Evolutionary conservation across 768 basidiomycete genomes (phyloP).

Genomic region (Lepiota brunneoincarnata): DNA sequence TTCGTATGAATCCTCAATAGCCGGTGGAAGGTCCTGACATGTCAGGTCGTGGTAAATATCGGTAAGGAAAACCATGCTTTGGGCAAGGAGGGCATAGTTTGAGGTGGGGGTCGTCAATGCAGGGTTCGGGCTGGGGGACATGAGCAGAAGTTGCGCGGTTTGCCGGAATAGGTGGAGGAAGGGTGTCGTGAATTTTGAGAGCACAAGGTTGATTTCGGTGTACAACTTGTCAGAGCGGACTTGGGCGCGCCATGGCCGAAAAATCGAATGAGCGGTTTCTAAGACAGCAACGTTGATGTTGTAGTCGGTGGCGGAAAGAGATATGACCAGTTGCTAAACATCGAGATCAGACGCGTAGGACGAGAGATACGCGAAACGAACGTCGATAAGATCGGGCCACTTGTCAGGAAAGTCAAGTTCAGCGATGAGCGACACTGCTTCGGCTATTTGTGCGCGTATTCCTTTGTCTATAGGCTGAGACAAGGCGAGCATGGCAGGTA

Average conservation of each 20-base stretch:
- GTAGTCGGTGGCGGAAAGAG: slow-evolving; percentile 79
- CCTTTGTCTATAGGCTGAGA: slow-evolving; percentile 70
- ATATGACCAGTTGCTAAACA: slow-evolving; percentile 80
- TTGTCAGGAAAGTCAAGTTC: slow-evolving; percentile 85
- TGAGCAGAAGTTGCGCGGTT: slow-evolving; percentile 53
- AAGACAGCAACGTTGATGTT: slow-evolving; percentile 87
- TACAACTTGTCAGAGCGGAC: slow-evolving; percentile 86
- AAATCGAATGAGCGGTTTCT: slow-evolving; percentile 95
- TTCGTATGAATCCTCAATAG: slow-evolving; percentile 83
- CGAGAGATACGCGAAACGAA: slow-evolving; percentile 38
- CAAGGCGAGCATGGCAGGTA: slow-evolving; percentile 89
- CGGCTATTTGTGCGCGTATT: slow-evolving; percentile 84
- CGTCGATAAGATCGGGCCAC: slow-evolving; percentile 90
- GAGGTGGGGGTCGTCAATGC: slow-evolving; percentile 30
- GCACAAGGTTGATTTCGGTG: slow-evolving; percentile 88
- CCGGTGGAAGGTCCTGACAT: slow-evolving; percentile 92
- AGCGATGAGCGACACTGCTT: slow-evolving; percentile 90
- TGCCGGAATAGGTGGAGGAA: slow-evolving; percentile 83
- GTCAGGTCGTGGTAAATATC: slow-evolving; percentile 94
- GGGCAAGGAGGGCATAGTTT: slow-evolving; percentile 56
- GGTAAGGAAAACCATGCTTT: slow-evolving; percentile 72
- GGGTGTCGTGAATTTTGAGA: slow-evolving; percentile 76
- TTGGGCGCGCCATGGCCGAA: slow-evolving; percentile 88
- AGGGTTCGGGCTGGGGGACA: slow-evolving; percentile 32
- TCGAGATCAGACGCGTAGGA: background rate